These are phyloP conservation scores for Delphinella strobiligena DNA, from an alignment of 2,329 filamentous ascomycete genomes.

Conservation along the genomic window DNA sequence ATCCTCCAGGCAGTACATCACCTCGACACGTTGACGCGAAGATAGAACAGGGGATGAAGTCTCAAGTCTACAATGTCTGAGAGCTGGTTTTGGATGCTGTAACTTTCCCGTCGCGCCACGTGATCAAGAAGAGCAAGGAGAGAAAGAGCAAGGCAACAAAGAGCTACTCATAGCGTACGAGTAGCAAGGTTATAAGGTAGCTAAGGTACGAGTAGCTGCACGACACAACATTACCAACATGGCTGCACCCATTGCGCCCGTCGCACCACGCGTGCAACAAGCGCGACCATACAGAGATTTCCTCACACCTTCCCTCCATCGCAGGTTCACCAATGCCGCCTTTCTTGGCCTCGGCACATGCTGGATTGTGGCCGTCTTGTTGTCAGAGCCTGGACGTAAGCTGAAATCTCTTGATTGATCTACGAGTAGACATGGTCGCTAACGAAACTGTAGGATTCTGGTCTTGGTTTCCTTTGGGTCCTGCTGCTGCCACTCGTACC, in stretches of 20 bases:
- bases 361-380: slow-evolving; percentile 58
- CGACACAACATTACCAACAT: not conserved
- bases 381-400: slow-evolving; percentile 59
- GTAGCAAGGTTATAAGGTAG: too few relatives aligned
- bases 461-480: slow-evolving; percentile 75
- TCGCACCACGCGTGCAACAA: slow-evolving; percentile 1
- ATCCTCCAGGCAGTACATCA: too few relatives aligned
- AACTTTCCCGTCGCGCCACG: too few relatives aligned
- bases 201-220: not conserved
- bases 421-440: not conserved
- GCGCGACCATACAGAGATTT: slow-evolving; percentile 66
- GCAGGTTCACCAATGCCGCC: slow-evolving; percentile 71
- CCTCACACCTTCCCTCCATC: slow-evolving; percentile 75
- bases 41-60: too few relatives aligned
- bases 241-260: slow-evolving; percentile 7
- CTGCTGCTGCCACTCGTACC: slow-evolving; percentile 61
- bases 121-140: too few relatives aligned
- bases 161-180: too few relatives aligned
- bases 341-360: slow-evolving; percentile 57
- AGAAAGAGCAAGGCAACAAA: too few relatives aligned
- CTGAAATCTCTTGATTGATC: slow-evolving; percentile 12
- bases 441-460: slow-evolving; percentile 52
- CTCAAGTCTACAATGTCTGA: too few relatives aligned
- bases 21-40: too few relatives aligned
- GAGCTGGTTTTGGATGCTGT: too few relatives aligned